Evolutionary conservation across 2,329 filamentous ascomycete genomes (phyloP), one percentile per base, ranked within the genome.

Genomic region (Ascochyta clinopodiicola): DNA sequence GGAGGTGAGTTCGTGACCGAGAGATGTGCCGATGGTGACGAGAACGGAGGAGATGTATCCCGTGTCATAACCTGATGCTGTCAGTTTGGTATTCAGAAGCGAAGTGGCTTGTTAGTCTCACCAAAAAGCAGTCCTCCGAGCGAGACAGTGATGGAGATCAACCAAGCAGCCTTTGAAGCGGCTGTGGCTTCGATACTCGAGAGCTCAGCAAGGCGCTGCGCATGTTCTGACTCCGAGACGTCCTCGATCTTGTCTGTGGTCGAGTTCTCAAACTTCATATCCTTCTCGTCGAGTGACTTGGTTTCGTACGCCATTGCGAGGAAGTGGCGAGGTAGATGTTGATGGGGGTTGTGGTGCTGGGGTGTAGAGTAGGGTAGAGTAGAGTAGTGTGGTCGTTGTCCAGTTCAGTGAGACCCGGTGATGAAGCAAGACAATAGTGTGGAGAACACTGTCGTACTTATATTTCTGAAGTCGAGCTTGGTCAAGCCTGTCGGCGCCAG

Each of bases 41-140:
- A 77, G 64, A 2, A 77, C 72, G 3, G 72, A 71, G 12, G 69
- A 73, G 44, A 77, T 75, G 57, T 75, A 73, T 31, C 74, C 74
- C 52, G 74, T 76, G 44, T 77, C 74, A 52, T 76, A 75, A 27
- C 72, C 62, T 67, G 29, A 6, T 40, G 10, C 10, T 29, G 34
- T 42, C 22, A 42, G 34, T 36, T n/a, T 9, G 24, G 6, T 38
- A 6, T 31, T 44, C 40, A 17, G n/a, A 6, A 17, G 10, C 35
- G 12, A 31, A 2, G 29, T 17, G 21, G 40, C 34, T 12, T 8
- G n/a, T 3, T 12, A 13, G 13, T 45, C 55, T 31, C 59, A 67
- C 66, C 68, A 32, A 70, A 70, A 22, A 70, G 67, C 27, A 69
- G 57, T 37, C 68, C 68, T 52, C 68, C 67, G 7, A 70, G 52